These are phyloP conservation scores for Sabuloglossum arenarium DNA, from an alignment of 495 filamentous ascomycete species.

Conservation along the genomic window DNA sequence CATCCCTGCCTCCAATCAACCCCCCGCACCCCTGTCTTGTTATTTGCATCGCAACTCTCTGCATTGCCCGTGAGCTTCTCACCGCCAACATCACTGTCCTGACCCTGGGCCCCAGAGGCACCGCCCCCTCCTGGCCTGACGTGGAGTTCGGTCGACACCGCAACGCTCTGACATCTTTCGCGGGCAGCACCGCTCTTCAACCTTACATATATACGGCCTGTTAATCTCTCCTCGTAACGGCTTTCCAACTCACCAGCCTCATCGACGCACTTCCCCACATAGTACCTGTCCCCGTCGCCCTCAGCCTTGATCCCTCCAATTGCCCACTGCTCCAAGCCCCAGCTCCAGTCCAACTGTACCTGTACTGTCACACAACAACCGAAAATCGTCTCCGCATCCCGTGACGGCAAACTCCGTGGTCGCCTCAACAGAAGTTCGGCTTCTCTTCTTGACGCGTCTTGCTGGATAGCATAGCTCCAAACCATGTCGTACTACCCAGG, in stretches of 20 bases:
- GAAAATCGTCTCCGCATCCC: too few relatives aligned
- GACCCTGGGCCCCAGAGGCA: background rate
- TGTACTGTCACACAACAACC: too few relatives aligned
- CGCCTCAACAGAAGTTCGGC: too few relatives aligned
- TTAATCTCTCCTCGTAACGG: background rate
- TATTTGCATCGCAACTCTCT: background rate
- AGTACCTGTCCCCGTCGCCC: too few relatives aligned
- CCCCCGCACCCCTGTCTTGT: too few relatives aligned
- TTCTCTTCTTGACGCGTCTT: background rate
- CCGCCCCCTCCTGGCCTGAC: background rate
- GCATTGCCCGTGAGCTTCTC: background rate
- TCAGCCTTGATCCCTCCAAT: too few relatives aligned
- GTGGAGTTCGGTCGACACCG: background rate
- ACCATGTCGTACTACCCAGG: slow-evolving; percentile 7
- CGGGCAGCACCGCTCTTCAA: background rate
- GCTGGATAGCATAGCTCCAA: background rate
- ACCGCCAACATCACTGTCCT: background rate
- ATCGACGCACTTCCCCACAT: too few relatives aligned
- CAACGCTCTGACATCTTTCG: background rate
- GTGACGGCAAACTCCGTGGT: too few relatives aligned
- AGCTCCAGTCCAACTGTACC: too few relatives aligned
- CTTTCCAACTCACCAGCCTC: background rate
- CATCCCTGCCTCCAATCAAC: too few relatives aligned
- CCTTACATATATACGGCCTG: background rate
- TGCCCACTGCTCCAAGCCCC: too few relatives aligned